A percentile compares a stretch with the other conserved stretches of the same genome.
These are phyloP conservation scores for Westerdykella ornata DNA, from an alignment of 2,329 filamentous ascomycete genomes.

Conservation along the genomic window DNA sequence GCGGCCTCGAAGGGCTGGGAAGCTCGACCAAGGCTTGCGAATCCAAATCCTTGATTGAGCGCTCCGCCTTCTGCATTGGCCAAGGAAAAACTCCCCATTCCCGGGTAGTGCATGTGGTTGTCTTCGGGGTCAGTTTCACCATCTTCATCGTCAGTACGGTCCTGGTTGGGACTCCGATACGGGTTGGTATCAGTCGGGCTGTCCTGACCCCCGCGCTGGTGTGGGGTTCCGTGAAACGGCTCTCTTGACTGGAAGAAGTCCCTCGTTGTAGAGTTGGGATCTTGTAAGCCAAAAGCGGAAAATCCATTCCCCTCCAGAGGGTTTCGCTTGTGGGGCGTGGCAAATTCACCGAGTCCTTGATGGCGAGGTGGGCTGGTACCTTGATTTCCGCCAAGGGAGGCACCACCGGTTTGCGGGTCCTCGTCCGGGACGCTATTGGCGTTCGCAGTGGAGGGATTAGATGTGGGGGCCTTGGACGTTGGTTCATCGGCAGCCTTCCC, in stretches of 20 bases:
- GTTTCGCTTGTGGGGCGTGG: constrained; percentile 42
- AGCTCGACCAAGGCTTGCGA: constrained; percentile 45
- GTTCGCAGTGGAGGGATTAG: constrained; percentile 48
- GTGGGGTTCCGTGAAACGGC: constrained; percentile 52
- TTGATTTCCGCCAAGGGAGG: constrained; percentile 67
- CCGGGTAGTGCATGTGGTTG: constrained; percentile 46
- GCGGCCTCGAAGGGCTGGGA: constrained; percentile 47
- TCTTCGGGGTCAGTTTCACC: constrained; percentile 52
- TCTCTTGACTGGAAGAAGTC: constrained; percentile 53
- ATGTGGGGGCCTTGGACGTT: constrained; percentile 42
- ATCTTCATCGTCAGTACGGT: constrained; percentile 59
- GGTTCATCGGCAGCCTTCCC: constrained; percentile 50
- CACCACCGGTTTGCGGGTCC: constrained; percentile 58
- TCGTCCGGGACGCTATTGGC: constrained; percentile 70
- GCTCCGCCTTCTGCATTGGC: constrained; percentile 40
- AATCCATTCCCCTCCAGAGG: constrained; percentile 55
- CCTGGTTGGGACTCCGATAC: constrained; percentile 81
- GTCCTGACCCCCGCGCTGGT: constrained; percentile 38
- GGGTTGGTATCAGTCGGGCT: constrained; percentile 96
- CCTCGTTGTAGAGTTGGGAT: constrained; percentile 51
- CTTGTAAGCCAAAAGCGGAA: constrained; percentile 55
- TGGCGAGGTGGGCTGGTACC: constrained; percentile 55
- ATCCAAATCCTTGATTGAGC: constrained; percentile 49
- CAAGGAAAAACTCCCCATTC: constrained; percentile 49
- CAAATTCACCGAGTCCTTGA: constrained; percentile 41